phyloP scores from a whole-genome alignment of 371 early-diverging fungal genomes.

The Zychaea mexicana region DNA sequence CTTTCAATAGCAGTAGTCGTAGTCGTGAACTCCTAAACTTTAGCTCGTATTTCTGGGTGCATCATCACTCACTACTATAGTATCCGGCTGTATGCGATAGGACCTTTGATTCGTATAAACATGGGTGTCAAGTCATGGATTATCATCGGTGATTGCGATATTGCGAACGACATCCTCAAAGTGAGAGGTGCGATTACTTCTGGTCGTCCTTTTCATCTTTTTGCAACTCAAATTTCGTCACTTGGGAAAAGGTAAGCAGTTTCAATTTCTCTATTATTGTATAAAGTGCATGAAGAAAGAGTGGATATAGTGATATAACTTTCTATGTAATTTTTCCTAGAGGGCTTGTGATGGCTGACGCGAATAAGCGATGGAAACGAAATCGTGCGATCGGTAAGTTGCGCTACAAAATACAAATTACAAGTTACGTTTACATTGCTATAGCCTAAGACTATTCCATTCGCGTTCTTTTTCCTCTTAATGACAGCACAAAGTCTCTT shows the following conservation, averaged over 20 bases:
- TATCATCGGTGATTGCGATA: slow-evolving; percentile 14
- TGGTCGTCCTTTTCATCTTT: not conserved
- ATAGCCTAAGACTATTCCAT: not conserved
- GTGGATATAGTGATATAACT: no score
- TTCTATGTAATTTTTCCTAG: no score
- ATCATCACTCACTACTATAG: not conserved
- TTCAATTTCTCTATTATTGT: no score
- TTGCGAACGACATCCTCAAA: slow-evolving; percentile 21
- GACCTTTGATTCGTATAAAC: slow-evolving; percentile 15
- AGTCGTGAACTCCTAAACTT: not conserved
- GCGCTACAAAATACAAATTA: not conserved
- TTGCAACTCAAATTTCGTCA: not conserved
- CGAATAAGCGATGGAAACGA: no score
- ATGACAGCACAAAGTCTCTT: not conserved
- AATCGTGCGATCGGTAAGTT: no score
- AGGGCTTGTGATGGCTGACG: no score
- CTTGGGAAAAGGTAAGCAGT: slow-evolving; percentile 3
- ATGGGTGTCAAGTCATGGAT: slow-evolving; percentile 21
- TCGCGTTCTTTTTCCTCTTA: no score
- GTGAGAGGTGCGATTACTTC: slow-evolving; percentile 10
- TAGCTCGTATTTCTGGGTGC: not conserved
- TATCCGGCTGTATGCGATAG: no score
- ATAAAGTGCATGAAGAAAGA: no score
- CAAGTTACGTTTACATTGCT: not conserved
- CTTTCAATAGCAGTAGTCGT: no score